phyloP scores from a whole-genome alignment of 2,329 filamentous ascomycete species.

The Pestalotiopsis fici region DNA sequence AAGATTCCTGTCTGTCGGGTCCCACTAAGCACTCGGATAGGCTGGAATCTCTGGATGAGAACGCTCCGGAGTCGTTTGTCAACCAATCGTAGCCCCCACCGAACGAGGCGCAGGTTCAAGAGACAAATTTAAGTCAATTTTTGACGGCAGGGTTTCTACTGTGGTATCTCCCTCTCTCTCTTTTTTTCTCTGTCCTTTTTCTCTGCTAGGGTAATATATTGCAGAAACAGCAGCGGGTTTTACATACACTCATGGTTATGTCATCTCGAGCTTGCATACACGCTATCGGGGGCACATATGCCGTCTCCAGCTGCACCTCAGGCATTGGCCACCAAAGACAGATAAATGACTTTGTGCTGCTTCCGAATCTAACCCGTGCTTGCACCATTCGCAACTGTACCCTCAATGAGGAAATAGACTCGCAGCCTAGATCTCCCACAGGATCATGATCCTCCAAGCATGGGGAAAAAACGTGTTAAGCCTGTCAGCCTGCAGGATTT shows the following conservation, averaged over 20 bases:
- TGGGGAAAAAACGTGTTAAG: neutral
- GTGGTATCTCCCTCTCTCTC: neutral
- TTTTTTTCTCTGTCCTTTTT: neutral
- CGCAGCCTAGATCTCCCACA: neutral
- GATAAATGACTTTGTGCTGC: neutral
- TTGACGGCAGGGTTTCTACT: neutral
- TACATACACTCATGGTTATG: neutral
- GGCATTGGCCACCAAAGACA: neutral
- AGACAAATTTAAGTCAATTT: neutral
- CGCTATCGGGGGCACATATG: neutral
- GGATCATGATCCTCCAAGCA: neutral
- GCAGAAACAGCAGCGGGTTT: neutral
- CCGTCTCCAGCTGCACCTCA: neutral
- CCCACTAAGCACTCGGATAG: conserved; percentile 5
- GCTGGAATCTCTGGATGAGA: neutral
- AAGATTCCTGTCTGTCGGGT: conserved; percentile 12
- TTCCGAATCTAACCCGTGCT: neutral
- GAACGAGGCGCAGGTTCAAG: neutral
- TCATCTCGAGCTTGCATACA: neutral
- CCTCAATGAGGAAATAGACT: neutral
- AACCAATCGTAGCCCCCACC: neutral
- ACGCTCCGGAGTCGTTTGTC: neutral
- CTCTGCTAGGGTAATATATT: neutral
- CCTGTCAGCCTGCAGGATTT: neutral
- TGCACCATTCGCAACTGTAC: neutral